Evolutionary conservation across 1,139 yeast species (phyloP), one percentile per base, ranked within the genome.

Genomic region (Magnusiomyces tetraspermus): DNA sequence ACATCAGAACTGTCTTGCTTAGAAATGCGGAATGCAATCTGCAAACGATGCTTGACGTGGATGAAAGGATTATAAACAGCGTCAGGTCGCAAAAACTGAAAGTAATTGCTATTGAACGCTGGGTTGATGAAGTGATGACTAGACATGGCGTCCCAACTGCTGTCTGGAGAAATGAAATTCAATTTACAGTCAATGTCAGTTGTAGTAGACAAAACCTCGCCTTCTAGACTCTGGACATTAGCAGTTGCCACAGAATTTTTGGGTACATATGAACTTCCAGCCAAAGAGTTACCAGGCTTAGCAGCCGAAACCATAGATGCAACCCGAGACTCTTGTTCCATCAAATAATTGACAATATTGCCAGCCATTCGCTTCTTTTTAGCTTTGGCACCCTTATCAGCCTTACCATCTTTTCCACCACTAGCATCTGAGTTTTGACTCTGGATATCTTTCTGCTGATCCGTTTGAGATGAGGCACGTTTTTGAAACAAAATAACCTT

Each of bases 21-120:
- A 31, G 95, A 84, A 36, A 89, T 83, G 54, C 96, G 72, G 59
- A 89, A 76, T 60, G 89, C 81, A 2, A 88, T 78, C 62, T 87
- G 95, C 50, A 89, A 70, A 54, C 95, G 75, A 67, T 89, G 97
- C 59, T 77, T 76, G 30, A 87, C 76, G 57, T 79, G 81, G 51
- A 89, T 76, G 63, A 83, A 86, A 46, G 84, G 76, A 61, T 78
- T 84, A 61, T 83, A 80, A 21, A 83, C 74, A 36, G 76, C 71
- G 64, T 88, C 95, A 0, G 96, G 87, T 57, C 82, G 79, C 41
- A 81, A 65, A 10, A 45, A 48, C 43, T 53, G 53, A 31, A 53
- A 51, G 26, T 53, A 53, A 10, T 38, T 48, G 36, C 55, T 51
- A 26, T 51, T 53, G 1, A 57, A 45, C 13, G 57, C 33, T 1